Conservation (phyloP, 2,329 filamentous ascomycete genomes). For the Didymella segeticola region DNA sequence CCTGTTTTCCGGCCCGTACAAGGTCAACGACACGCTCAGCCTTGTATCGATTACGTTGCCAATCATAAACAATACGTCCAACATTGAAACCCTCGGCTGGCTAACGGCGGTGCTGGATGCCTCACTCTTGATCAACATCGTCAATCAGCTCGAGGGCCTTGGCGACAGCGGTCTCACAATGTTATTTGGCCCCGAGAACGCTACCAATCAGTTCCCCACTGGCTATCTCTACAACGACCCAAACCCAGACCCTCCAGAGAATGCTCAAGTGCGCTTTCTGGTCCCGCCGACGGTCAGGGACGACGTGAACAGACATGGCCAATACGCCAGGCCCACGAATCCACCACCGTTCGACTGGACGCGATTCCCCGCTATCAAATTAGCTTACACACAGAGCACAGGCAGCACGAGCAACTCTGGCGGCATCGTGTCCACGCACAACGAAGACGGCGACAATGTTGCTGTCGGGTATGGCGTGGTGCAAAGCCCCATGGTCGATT, state of each 20-base stretch:
- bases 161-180: slow-evolving; percentile 73
- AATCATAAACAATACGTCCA: slow-evolving; percentile 70
- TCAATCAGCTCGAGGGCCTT: slow-evolving; percentile 71
- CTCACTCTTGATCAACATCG: slow-evolving; percentile 66
- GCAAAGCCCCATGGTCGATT: slow-evolving; percentile 73
- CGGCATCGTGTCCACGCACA: slow-evolving; percentile 70
- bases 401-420: slow-evolving; percentile 70
- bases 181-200: slow-evolving; percentile 70
- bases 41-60: slow-evolving; percentile 83
- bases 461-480: slow-evolving; percentile 82
- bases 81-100: slow-evolving; percentile 75
- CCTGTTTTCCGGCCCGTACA: slow-evolving; percentile 78
- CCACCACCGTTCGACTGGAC: slow-evolving; percentile 62
- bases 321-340: slow-evolving; percentile 34
- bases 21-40: slow-evolving; percentile 74
- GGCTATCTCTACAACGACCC: slow-evolving; percentile 41
- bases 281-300: slow-evolving; percentile 41
- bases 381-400: slow-evolving; percentile 61
- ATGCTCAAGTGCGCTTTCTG: slow-evolving; percentile 41
- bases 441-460: slow-evolving; percentile 73
- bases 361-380: slow-evolving; percentile 67
- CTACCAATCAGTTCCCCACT: slow-evolving; percentile 63
- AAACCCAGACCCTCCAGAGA: slow-evolving; percentile 26
- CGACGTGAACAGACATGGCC: slow-evolving; percentile 31
- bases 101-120: slow-evolving; percentile 81